Evolutionary conservation across 805 yeast genomes (phyloP).

Genomic region (Saccharomycopsis synnaedendra): DNA sequence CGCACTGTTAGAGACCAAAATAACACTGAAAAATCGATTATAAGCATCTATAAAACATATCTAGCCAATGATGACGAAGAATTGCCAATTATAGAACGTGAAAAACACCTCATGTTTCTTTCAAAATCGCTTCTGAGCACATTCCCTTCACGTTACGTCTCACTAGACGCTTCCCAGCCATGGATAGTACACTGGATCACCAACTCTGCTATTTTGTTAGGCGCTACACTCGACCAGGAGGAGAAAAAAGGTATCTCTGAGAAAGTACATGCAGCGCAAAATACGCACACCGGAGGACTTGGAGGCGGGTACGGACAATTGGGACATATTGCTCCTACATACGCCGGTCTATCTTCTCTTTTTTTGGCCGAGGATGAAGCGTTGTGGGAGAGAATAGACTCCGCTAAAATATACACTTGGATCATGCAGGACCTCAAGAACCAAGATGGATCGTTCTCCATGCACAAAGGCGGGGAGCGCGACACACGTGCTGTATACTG

Average conservation of each 20-base stretch:
- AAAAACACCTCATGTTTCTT: conserved; percentile 19
- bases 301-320: conserved; percentile 80
- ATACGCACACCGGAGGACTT: conserved; percentile 50
- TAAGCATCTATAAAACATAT: conserved; percentile 4
- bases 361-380: conserved; percentile 35
- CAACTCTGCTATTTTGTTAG: conserved; percentile 39
- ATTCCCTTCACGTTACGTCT: conserved; percentile 39
- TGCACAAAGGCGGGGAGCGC: conserved; percentile 69
- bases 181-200: conserved; percentile 85
- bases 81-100: neutral
- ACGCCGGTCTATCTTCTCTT: conserved; percentile 62
- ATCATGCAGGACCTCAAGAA: conserved; percentile 45
- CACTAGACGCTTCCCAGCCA: conserved; percentile 80
- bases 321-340: conserved; percentile 78
- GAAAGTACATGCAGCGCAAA: conserved; percentile 23
- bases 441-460: conserved; percentile 63
- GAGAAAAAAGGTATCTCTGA: conserved; percentile 22
- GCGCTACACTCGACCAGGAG: conserved; percentile 19
- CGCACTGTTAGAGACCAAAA: conserved; percentile 29
- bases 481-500: conserved; percentile 86
- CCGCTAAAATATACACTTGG: conserved; percentile 48
- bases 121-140: conserved; percentile 27
- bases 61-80: conserved; percentile 22
- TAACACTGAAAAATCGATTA: conserved; percentile 3
- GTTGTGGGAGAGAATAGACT: conserved; percentile 18